Base-by-base conservation (phyloP, 2,329 filamentous ascomycete genomes). In the Chaetomium sp. region DNA sequence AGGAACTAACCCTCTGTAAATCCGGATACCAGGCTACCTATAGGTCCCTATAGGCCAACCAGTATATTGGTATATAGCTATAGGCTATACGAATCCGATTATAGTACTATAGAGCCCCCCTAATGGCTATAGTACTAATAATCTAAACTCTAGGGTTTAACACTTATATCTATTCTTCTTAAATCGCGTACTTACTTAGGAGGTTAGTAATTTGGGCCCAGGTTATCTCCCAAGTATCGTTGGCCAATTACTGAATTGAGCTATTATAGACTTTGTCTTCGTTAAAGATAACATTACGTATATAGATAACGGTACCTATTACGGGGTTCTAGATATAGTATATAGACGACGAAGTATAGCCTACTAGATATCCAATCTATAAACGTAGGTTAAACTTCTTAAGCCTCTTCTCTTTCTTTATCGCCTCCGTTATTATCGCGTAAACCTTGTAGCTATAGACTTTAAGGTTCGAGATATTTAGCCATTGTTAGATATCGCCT, bases 281-380 rank as follows among this genome's bases (percentile, higher is more conserved):
- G 50, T 66, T 61, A 57, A 66, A 66, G 19, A 66, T 58, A 3
- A 64, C 57, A 29, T 65, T 47, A 10, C 58, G n/a, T 2, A 45
- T 65, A 23, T 4, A 23, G 27, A 65, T 21, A 21, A 64, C 29
- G 4, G 55, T 54, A 35, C 64, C 62, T 13, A 27, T 21, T 2
- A 59, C 12, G 42, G 49, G 65, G 27, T 64, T 64, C 65, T 54
- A 66, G 53, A 66, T 58, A 5, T 49, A 31, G 33, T 62, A 66
- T 35, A 57, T 64, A 16, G 62, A 64, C 25, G 61, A 47, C 8
- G 53, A 66, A n/a, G 2, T 62, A 27, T 66, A 62, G 10, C 65
- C 57, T 23, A 64, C 53, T 8, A 66, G 33, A 21, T 66, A 64
- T 29, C 61, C 53, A n/a, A 64, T 59, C 65, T 35, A 66, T 9